Conservation (phyloP, 1,284 basidiomycete species). For the Mycena sp. region DNA sequence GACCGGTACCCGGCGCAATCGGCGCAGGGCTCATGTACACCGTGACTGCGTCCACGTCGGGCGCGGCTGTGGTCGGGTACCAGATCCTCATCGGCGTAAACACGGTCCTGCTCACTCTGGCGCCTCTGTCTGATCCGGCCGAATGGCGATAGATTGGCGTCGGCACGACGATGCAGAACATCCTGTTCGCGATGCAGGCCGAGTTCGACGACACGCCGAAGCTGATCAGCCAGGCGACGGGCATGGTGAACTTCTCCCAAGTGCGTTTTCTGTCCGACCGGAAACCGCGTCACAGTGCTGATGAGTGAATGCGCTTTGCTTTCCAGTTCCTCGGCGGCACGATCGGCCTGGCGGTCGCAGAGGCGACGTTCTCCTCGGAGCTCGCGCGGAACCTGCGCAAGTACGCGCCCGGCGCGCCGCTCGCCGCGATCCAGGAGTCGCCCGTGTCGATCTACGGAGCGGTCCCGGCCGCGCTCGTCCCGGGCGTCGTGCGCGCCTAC, state of each 20-base stretch:
- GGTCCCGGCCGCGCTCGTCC: background rate
- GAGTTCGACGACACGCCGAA: conserved; percentile 7
- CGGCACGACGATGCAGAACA: conserved; percentile 13
- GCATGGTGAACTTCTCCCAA: conserved; percentile 7
- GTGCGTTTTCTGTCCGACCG: no score
- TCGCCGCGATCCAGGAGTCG: no score
- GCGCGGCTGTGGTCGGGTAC: conserved; percentile 49
- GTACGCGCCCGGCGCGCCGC: no score
- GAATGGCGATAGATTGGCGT: no score
- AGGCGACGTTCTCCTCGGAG: conserved; percentile 14
- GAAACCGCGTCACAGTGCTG: no score
- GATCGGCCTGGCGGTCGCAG: conserved; percentile 10
- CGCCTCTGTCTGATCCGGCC: no score
- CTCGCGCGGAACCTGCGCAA: background rate
- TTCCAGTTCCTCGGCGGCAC: conserved; percentile 10
- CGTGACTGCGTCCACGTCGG: conserved; percentile 42
- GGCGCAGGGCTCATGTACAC: conserved; percentile 46
- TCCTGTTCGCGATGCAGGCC: conserved; percentile 30
- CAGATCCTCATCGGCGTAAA: conserved; percentile 46
- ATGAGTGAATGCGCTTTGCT: no score
- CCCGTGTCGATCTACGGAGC: conserved; percentile 5
- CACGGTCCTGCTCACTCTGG: no score
- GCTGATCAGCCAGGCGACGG: conserved; percentile 7
- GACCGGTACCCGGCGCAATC: background rate
- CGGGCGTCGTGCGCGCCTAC: conserved; percentile 10